Percentiles rank a stretch among this genome's conserved stretches.
These are phyloP conservation scores for Brassica incana DNA, from an alignment of 345 rosid species.

Conservation along the genomic window DNA sequence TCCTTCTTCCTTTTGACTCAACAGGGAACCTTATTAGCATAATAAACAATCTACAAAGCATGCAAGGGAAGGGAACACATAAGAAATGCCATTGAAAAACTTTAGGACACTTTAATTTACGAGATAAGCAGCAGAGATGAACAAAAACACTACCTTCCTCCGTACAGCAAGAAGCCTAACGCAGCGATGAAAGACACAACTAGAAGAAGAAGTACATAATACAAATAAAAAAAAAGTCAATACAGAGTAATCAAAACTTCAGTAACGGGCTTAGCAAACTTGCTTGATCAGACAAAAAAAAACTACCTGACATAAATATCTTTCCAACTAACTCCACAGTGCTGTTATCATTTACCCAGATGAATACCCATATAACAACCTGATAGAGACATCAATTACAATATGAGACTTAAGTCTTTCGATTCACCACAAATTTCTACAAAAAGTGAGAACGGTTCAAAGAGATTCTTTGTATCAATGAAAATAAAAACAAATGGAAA, in stretches of 20 bases:
- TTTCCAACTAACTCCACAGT: conserved; percentile 49
- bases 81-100: neutral
- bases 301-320: conserved; percentile 82
- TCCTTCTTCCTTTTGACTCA: conserved; percentile 98
- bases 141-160: conserved; percentile 76
- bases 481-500: neutral
- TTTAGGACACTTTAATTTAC: neutral
- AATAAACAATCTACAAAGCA: conserved; percentile 72
- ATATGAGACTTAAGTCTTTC: too few relatives aligned
- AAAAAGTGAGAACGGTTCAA: neutral
- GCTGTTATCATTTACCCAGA: too few relatives aligned
- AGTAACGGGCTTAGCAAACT: conserved; percentile 14
- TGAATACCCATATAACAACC: too few relatives aligned
- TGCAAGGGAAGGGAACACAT: neutral
- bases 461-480: conserved; percentile 3
- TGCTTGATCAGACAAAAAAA: conserved; percentile 15
- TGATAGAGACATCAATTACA: too few relatives aligned
- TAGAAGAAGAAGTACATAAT: too few relatives aligned
- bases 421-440: neutral
- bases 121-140: conserved; percentile 2
- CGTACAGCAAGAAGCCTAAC: conserved; percentile 89
- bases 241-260: too few relatives aligned
- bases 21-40: conserved; percentile 97
- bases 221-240: too few relatives aligned
- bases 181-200: conserved; percentile 67